Conservation (phyloP, 495 filamentous ascomycete species). For the Tuber melanosporum region DNA sequence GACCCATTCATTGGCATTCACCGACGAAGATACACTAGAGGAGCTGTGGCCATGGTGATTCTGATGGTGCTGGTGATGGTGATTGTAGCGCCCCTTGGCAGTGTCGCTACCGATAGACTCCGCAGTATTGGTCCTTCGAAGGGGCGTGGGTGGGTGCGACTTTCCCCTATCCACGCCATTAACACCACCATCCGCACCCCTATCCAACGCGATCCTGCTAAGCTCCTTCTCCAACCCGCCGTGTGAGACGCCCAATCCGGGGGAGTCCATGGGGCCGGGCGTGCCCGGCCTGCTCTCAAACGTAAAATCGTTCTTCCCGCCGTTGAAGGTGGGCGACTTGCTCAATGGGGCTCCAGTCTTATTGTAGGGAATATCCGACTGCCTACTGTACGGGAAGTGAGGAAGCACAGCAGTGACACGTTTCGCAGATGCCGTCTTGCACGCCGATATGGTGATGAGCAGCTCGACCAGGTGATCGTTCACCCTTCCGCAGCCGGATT, state of each 20-base stretch:
- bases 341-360: slow-evolving; percentile 82
- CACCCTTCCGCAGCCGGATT: slow-evolving; percentile 76
- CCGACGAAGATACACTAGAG: slow-evolving; percentile 28
- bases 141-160: slow-evolving; percentile 8
- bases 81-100: neutral
- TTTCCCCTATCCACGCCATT: slow-evolving; percentile 24
- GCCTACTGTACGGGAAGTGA: slow-evolving; percentile 90
- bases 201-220: slow-evolving; percentile 41
- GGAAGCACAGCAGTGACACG: slow-evolving; percentile 89
- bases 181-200: slow-evolving; percentile 17
- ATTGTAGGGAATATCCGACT: slow-evolving; percentile 93
- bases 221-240: slow-evolving; percentile 62
- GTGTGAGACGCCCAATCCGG: slow-evolving; percentile 53
- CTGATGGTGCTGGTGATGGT: slow-evolving; percentile 36
- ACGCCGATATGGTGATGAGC: slow-evolving; percentile 91
- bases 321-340: slow-evolving; percentile 49
- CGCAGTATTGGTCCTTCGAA: slow-evolving; percentile 54
- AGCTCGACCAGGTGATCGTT: slow-evolving; percentile 95
- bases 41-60: slow-evolving; percentile 21
- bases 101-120: slow-evolving; percentile 52
- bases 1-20: slow-evolving; percentile 38
- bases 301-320: slow-evolving; percentile 63
- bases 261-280: slow-evolving; percentile 61
- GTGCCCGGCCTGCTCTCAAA: slow-evolving; percentile 90
- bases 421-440: slow-evolving; percentile 90